Percentiles rank a stretch among this genome's conserved stretches.
Conservation (phyloP, 2,329 filamentous ascomycete genomes). For the Arthrinium phaeospermum region DNA sequence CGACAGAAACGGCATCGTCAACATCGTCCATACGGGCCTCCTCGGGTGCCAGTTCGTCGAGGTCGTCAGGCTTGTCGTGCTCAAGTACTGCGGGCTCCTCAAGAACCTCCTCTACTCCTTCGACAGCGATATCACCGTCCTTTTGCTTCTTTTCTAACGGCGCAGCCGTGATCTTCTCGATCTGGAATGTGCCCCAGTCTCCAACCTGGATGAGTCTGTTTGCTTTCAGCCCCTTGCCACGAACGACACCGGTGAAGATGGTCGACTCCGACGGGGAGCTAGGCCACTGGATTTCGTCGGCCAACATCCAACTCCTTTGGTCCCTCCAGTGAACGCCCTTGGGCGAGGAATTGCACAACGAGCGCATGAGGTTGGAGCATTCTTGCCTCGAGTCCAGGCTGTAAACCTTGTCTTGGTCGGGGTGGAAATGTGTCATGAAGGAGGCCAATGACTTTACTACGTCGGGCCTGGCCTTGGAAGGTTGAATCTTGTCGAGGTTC, state of each 20-base stretch:
- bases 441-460: constrained; percentile 85
- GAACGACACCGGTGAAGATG: constrained; percentile 81
- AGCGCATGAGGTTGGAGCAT: constrained; percentile 87
- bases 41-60: constrained; percentile 85
- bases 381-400: constrained; percentile 89
- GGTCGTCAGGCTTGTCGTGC: constrained; percentile 61
- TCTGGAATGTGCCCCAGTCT: constrained; percentile 92
- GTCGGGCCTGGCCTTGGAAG: constrained; percentile 77
- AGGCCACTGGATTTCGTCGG: constrained; percentile 80
- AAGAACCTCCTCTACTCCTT: constrained; percentile 66
- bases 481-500: constrained; percentile 77
- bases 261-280: constrained; percentile 66
- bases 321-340: constrained; percentile 97
- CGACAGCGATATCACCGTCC: constrained; percentile 71
- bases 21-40: constrained; percentile 72
- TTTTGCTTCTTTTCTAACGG: constrained; percentile 67
- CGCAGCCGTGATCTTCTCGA: constrained; percentile 84
- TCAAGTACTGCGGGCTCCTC: constrained; percentile 78
- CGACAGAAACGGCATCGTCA: constrained; percentile 54
- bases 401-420: constrained; percentile 88
- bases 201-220: constrained; percentile 90
- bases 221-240: constrained; percentile 85
- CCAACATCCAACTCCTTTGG: constrained; percentile 92
- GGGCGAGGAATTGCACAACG: constrained; percentile 87
- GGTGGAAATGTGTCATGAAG: constrained; percentile 94